These are phyloP conservation scores for Kuraishia hungarica DNA, from an alignment of 805 yeast species.

Conservation along the genomic window DNA sequence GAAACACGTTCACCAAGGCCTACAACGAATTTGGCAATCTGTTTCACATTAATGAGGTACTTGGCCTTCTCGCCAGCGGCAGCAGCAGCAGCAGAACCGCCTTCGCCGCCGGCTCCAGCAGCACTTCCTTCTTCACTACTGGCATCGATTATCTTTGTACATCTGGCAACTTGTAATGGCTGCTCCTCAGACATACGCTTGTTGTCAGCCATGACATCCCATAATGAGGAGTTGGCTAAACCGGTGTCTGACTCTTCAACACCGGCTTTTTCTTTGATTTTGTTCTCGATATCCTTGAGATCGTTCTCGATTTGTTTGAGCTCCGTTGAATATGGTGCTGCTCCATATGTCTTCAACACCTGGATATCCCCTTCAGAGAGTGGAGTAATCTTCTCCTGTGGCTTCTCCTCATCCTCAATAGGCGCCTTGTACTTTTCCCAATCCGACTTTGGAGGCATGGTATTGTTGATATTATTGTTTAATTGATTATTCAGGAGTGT, in stretches of 20 bases:
- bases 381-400: constrained; percentile 74
- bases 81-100: constrained; percentile 21
- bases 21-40: constrained; percentile 96
- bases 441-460: constrained; percentile 94
- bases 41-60: constrained; percentile 94
- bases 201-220: constrained; percentile 97
- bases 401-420: constrained; percentile 50
- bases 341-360: constrained; percentile 93
- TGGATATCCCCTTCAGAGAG: constrained; percentile 95
- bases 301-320: constrained; percentile 83
- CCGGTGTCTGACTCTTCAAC: constrained; percentile 95
- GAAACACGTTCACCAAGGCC: constrained; percentile 94
- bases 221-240: constrained; percentile 89
- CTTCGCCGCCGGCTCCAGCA: constrained; percentile 14
- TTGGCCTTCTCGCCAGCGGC: constrained; percentile 63
- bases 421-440: constrained; percentile 97
- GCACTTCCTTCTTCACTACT: constrained; percentile 25
- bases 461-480: constrained; percentile 1
- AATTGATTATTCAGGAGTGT: background rate
- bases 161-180: constrained; percentile 96
- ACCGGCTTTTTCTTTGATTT: constrained; percentile 93
- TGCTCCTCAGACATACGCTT: constrained; percentile 90
- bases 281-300: constrained; percentile 70
- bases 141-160: constrained; percentile 90
- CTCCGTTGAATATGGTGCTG: constrained; percentile 86